Evolutionary conservation across 495 filamentous ascomycete genomes (phyloP), one percentile per base, ranked within the genome.

Genomic region (Physcia stellaris): DNA sequence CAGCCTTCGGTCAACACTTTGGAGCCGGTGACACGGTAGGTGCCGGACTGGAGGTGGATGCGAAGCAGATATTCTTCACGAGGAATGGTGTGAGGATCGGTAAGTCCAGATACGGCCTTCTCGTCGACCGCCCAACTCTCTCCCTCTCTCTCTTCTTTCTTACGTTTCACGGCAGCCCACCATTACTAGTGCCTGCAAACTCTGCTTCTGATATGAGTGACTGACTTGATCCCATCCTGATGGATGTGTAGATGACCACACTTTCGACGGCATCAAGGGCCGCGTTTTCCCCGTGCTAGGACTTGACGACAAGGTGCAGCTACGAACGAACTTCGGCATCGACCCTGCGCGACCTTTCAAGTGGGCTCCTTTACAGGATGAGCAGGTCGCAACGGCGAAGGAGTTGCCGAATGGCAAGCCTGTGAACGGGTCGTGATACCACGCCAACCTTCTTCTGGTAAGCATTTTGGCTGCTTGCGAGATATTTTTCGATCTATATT

Each of bases 1-100:
- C 5, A 7, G 26, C 12, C 11, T 35, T n/a, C 17, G 32, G 19
- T 13, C 13, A 21, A 20, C 38, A 45, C 24, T 45, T 33, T 17
- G 38, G 42, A 21, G 39, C 24, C 3, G 42, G 29, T 17, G 42
- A 42, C 23, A 45, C 42, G n/a, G 29, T 42, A 13, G 42, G 39
- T 31, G 41, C 39, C 21, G 39, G 42, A 32, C 12, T 35, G 26
- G 27, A 43, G 4, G 21, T 35, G 2, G 28, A 42, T 24, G 30
- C 27, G 29, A 26, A 35, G 16, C 26, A n/a, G 20, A 43, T 43
- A 2, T 45, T 42, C 41, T 30, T 24, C 11, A 43, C 41, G 6
- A 9, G 35, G 13, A 43, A 43, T 20, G 37, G 37, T 15, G n/a
- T 13, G 17, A 16, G 24, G 11, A 15, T 43, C 12, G 36, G 41